phyloP scores from a whole-genome alignment of 345 rosid genomes.

The Syzygium aromaticum region DNA sequence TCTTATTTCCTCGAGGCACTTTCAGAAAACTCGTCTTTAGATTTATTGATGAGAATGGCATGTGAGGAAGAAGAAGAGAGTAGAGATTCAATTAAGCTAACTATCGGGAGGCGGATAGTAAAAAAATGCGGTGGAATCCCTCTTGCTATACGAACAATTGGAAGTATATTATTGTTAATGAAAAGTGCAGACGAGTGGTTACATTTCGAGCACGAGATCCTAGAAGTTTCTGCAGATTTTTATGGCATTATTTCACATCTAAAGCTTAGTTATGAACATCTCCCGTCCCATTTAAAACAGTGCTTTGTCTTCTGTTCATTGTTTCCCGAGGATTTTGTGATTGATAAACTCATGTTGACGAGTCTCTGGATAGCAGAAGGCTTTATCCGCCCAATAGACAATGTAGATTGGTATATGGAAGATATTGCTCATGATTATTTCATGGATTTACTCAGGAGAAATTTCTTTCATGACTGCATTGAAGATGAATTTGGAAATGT shows the following conservation, averaged over 20 bases:
- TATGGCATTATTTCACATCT: not conserved
- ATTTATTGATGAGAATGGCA: not conserved
- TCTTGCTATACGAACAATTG: slow-evolving; percentile 11
- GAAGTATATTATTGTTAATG: slow-evolving; percentile 1
- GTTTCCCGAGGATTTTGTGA: slow-evolving; percentile 1
- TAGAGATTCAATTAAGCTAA: not conserved
- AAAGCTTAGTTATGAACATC: slow-evolving; percentile 11
- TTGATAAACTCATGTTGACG: not conserved
- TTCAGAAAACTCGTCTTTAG: not conserved
- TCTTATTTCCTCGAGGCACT: not conserved
- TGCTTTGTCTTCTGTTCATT: slow-evolving; percentile 8
- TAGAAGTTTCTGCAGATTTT: not conserved
- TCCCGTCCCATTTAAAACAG: slow-evolving; percentile 1
- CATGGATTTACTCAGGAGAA: not conserved
- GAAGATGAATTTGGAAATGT: not conserved
- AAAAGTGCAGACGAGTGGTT: slow-evolving; percentile 8
- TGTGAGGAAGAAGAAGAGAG: not conserved
- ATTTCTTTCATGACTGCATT: not conserved
- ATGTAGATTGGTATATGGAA: not conserved
- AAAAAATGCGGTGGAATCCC: slow-evolving; percentile 12
- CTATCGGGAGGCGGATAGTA: slow-evolving; percentile 6
- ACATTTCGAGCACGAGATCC: not conserved
- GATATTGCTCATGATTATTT: not conserved
- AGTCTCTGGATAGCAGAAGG: slow-evolving; percentile 14
- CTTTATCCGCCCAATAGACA: not conserved